A percentile compares a stretch with the other conserved stretches of the same genome.
Conservation (phyloP, 305 asterid species). For the Fraxinus latifolia region DNA sequence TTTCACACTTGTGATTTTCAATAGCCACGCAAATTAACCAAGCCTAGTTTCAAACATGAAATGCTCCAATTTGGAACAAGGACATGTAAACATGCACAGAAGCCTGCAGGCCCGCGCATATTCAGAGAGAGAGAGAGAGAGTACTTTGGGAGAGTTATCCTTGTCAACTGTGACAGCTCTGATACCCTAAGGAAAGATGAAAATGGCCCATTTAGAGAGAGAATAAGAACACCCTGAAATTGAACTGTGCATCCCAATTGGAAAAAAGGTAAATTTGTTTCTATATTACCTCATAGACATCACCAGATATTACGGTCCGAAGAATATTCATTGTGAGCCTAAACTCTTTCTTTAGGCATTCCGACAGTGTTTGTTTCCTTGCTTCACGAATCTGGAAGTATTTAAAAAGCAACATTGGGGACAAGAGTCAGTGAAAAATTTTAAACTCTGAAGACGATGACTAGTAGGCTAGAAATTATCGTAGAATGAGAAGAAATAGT, state of each 20-base stretch:
- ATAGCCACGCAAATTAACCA: neutral
- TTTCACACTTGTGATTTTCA: neutral
- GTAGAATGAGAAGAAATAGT: neutral
- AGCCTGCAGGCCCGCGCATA: neutral
- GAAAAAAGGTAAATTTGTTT: neutral
- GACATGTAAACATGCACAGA: neutral
- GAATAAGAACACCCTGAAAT: neutral
- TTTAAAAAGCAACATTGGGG: conserved; percentile 3
- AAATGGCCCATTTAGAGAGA: conserved; percentile 10
- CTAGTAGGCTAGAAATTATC: neutral
- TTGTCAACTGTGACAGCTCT: conserved; percentile 81
- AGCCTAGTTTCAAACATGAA: neutral
- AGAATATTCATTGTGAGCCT: conserved; percentile 72
- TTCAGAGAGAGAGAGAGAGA: conserved; percentile 25
- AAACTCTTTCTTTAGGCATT: conserved; percentile 82
- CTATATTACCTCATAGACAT: conserved; percentile 75
- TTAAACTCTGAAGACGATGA: neutral
- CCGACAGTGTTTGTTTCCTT: conserved; percentile 64
- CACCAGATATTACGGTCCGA: conserved; percentile 53
- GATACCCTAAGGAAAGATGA: conserved; percentile 52
- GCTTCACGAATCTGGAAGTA: conserved; percentile 71
- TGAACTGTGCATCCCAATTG: conserved; percentile 8
- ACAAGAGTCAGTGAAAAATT: neutral
- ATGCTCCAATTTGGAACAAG: neutral
- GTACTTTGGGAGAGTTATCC: conserved; percentile 78